Evolutionary conservation across 805 yeast species (phyloP), one percentile per base, ranked within the genome.

Genomic region (Wickerhamiella australiensis): DNA sequence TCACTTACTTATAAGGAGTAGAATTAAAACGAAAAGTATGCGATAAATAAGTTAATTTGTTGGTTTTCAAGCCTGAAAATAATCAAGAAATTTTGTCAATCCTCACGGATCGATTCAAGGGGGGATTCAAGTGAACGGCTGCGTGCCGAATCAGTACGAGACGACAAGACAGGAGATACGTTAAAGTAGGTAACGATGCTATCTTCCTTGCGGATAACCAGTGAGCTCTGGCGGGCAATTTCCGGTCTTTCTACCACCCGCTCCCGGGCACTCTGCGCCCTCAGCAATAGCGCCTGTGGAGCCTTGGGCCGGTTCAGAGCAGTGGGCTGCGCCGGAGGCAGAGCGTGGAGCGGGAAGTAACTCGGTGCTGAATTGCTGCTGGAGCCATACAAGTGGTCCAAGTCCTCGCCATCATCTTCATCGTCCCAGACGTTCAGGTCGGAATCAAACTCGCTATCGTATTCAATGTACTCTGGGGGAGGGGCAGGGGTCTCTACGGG

Each of bases 341-440:
- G 26, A 46, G 25, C 27, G 26, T 4, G 49, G 26, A 20, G n/a
- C 25, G 55, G 9, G 11, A 26, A 26, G 29, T 26, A 26, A 11
- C 11, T 26, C 9, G 7, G 29, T 7, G 11, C 29, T 11, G 29
- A 26, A 26, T n/a, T n/a, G n/a, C 29, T 11, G 11, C 11, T 26
- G 29, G 29, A 26, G 29, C 20, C 38, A 11, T 15, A 33, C 6
- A 33, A 17, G 11, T 51, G 57, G 23, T 52, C 42, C 22, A 48
- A 65, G 52, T 65, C 66, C 46, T 70, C 75, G 37, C 67, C 65
- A 12, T 62, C 72, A 46, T 66, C 47, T 13, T 31, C 25, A 20
- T 44, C 31, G n/a, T 44, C 63, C 29, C 63, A 50, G 49, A 69
- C 73, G 55, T 69, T 67, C 13, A 70, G 55, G 36, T 70, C 71